Percentiles rank a stretch among this genome's conserved stretches.
Evolutionary conservation across 106 monocot genomes (phyloP).

Genomic region (Cymbidium sinense): DNA sequence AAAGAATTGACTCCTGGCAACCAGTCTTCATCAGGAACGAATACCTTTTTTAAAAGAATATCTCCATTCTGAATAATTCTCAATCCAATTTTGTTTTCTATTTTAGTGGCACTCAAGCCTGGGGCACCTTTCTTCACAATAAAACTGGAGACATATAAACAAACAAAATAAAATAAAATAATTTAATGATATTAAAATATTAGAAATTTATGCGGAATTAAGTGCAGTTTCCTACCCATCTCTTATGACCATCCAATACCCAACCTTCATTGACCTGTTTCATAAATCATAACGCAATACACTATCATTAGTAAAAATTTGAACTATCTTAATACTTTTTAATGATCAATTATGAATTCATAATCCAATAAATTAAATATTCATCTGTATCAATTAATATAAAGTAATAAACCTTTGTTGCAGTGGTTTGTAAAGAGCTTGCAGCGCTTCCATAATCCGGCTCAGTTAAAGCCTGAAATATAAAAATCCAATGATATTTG

Average conservation of each 20-base stretch:
- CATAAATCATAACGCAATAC: not conserved
- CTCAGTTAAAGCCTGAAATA: constrained; percentile 61
- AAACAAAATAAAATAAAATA: not conserved
- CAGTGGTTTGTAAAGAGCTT: too few species aligned
- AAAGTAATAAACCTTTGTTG: too few species aligned
- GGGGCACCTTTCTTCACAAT: constrained; percentile 71
- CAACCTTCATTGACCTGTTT: constrained; percentile 72
- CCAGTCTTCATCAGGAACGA: too few species aligned
- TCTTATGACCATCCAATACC: constrained; percentile 75
- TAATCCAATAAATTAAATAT: too few species aligned
- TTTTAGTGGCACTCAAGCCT: constrained; percentile 64
- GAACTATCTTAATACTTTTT: too few species aligned
- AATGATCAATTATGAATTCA: too few species aligned
- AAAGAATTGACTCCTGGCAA: constrained; percentile 75
- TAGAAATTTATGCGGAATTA: not conserved
- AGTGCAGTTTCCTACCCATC: constrained; percentile 80
- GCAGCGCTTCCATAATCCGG: constrained; percentile 91
- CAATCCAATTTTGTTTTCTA: constrained; percentile 77
- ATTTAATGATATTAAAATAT: too few species aligned
- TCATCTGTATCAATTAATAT: too few species aligned
- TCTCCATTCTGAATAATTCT: constrained; percentile 91
- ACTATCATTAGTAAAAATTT: too few species aligned
- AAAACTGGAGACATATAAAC: constrained; percentile 26
- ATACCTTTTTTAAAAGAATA: constrained; percentile 57
- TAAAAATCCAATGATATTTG: not conserved